Evolutionary conservation across 352 stramenopile genomes (phyloP).

Genomic region (Globisporangium takayamanum): DNA sequence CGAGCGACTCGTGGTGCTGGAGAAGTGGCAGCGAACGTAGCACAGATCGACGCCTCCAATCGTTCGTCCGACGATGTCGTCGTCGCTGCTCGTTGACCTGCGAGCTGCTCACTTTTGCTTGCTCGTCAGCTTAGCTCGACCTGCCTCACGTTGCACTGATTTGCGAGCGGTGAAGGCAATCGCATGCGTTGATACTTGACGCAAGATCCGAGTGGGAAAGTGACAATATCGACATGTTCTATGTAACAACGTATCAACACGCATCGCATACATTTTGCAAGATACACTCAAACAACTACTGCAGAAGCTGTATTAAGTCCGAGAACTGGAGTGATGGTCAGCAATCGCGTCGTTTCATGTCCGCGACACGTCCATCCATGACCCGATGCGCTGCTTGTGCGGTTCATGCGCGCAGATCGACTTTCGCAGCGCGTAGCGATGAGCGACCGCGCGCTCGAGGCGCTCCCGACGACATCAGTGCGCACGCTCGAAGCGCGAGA

Average conservation of each 20-base stretch:
- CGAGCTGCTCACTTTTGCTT: background rate
- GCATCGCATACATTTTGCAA: no score
- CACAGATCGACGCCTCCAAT: no score
- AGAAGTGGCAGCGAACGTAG: no score
- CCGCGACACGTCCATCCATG: background rate
- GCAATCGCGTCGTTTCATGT: background rate
- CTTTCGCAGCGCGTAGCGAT: constrained; percentile 1
- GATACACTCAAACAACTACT: no score
- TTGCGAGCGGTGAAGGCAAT: background rate
- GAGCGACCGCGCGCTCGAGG: background rate
- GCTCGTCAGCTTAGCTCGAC: no score
- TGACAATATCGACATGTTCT: no score
- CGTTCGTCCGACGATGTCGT: background rate
- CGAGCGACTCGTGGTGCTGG: no score
- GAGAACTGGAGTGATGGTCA: no score
- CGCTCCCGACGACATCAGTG: background rate
- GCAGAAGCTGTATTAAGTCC: no score
- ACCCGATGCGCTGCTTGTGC: background rate
- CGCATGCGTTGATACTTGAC: no score
- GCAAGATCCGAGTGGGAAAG: no score
- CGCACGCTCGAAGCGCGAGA: background rate
- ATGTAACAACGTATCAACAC: no score
- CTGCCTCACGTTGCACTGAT: background rate
- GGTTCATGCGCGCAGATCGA: background rate
- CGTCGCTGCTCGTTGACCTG: background rate